Percentiles rank a stretch among this genome's conserved stretches.
Evolutionary conservation across 371 early-diverging fungal genomes (phyloP).

Genomic region (Actinomucor elegans): DNA sequence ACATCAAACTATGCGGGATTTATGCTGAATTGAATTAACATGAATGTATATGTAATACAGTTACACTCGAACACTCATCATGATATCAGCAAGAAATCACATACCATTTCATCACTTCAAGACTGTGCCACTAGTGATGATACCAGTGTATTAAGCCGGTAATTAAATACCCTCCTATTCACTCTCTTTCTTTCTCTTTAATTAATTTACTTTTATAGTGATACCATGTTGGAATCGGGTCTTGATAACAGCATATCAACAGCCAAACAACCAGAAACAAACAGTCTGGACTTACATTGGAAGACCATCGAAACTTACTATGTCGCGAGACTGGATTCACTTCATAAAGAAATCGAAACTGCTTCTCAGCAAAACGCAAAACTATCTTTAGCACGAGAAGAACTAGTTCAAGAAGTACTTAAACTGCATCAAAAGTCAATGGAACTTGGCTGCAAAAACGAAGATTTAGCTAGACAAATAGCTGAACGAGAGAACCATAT

Average conservation of each 20-base stretch:
- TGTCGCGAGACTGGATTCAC: constrained; percentile 1
- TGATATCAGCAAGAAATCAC: not conserved
- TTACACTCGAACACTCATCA: not conserved
- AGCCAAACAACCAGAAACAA: not conserved
- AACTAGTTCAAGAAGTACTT: constrained; percentile 18
- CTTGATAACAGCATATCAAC: not conserved
- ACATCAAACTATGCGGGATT: not conserved
- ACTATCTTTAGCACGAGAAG: constrained; percentile 11
- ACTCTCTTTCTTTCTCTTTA: not conserved
- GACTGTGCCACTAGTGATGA: not conserved
- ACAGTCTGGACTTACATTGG: constrained; percentile 14
- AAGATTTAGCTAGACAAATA: constrained; percentile 11
- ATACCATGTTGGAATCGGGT: not conserved
- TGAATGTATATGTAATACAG: not conserved
- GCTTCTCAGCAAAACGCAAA: constrained; percentile 11
- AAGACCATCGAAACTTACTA: constrained; percentile 19
- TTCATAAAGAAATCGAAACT: constrained; percentile 18
- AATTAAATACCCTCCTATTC: constrained; percentile 1
- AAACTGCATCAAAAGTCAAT: constrained; percentile 19
- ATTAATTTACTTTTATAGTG: not conserved
- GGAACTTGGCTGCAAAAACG: constrained; percentile 12
- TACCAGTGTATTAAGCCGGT: not conserved
- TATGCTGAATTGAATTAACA: not conserved
- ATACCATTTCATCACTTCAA: not conserved
- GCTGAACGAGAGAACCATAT: constrained; percentile 20